Percentiles rank a stretch among this genome's conserved stretches.
Conservation (phyloP, 768 basidiomycete genomes). For the Xerocomus potaroensis region DNA sequence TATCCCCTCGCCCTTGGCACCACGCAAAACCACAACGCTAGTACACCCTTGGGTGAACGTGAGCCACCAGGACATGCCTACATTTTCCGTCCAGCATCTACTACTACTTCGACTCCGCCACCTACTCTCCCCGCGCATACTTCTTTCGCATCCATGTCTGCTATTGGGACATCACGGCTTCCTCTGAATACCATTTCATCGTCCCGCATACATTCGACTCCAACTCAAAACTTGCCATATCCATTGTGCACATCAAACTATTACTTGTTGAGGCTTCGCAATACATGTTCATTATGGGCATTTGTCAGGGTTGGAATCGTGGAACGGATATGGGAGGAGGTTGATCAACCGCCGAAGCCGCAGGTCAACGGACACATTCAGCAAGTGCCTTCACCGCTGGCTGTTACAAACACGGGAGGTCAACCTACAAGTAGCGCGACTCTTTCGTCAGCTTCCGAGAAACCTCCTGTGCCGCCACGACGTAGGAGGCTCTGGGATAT, state of each 20-base stretch:
- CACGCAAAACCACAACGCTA: conserved; percentile 13
- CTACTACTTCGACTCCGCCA: conserved; percentile 23
- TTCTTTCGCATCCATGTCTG: conserved; percentile 32
- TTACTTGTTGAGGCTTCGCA: conserved; percentile 77
- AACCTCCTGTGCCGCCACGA: conserved; percentile 62
- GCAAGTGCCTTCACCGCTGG: background rate
- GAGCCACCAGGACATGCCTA: conserved; percentile 47
- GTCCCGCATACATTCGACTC: conserved; percentile 31
- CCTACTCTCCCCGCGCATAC: conserved; percentile 21
- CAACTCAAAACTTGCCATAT: conserved; percentile 34
- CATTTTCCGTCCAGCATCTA: conserved; percentile 58
- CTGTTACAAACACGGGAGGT: background rate
- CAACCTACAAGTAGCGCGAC: background rate
- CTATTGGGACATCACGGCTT: conserved; percentile 22
- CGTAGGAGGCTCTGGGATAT: conserved; percentile 65
- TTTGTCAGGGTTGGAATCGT: conserved; percentile 80
- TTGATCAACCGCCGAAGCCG: too few relatives aligned
- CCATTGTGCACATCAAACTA: conserved; percentile 83
- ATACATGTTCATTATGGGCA: conserved; percentile 88
- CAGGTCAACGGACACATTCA: conserved; percentile 11
- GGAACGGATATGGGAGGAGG: conserved; percentile 86
- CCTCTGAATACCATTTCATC: conserved; percentile 37
- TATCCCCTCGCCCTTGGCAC: conserved; percentile 40
- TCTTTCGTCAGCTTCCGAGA: conserved; percentile 27
- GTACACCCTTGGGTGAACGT: conserved; percentile 23